These are phyloP conservation scores for Brasenia schreberi DNA, from an alignment of 164 flowering plant genomes.

Conservation along the genomic window DNA sequence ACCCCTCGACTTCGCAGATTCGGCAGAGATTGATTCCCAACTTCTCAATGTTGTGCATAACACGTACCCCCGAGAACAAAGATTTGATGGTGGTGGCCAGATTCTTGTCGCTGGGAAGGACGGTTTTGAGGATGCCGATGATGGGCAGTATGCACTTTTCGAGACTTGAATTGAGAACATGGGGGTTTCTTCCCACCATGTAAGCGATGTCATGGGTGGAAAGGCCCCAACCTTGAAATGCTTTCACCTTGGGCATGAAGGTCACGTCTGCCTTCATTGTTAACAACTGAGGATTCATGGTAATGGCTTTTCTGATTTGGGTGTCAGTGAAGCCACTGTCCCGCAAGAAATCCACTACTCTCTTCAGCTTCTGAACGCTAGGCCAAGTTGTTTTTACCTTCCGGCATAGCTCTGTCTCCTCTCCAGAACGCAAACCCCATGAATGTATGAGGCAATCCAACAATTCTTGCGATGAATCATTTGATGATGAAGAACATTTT, in stretches of 20 bases:
- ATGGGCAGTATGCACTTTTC: neutral
- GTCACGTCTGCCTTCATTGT: conserved; percentile 1
- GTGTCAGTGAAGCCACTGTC: conserved; percentile 9
- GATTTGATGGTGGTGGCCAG: conserved; percentile 1
- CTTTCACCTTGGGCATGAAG: conserved; percentile 4
- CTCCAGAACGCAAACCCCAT: conserved; percentile 1
- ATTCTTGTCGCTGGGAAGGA: conserved; percentile 1
- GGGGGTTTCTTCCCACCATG: neutral
- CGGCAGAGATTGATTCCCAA: neutral
- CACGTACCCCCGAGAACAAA: neutral
- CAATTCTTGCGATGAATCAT: neutral
- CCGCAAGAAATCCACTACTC: conserved; percentile 1
- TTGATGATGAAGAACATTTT: neutral
- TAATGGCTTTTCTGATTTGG: conserved; percentile 6
- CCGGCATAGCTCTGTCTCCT: neutral
- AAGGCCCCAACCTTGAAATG: conserved; percentile 7
- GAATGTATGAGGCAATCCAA: conserved; percentile 4
- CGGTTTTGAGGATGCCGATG: neutral
- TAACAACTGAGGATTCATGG: neutral
- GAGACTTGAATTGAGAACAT: neutral
- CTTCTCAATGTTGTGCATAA: too few relatives aligned
- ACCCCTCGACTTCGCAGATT: conserved; percentile 2
- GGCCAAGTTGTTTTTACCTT: neutral
- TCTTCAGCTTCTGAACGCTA: neutral
- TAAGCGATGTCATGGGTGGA: conserved; percentile 1